phyloP scores from a whole-genome alignment of 1,284 basidiomycete genomes.

The Fomitopsis betulina region DNA sequence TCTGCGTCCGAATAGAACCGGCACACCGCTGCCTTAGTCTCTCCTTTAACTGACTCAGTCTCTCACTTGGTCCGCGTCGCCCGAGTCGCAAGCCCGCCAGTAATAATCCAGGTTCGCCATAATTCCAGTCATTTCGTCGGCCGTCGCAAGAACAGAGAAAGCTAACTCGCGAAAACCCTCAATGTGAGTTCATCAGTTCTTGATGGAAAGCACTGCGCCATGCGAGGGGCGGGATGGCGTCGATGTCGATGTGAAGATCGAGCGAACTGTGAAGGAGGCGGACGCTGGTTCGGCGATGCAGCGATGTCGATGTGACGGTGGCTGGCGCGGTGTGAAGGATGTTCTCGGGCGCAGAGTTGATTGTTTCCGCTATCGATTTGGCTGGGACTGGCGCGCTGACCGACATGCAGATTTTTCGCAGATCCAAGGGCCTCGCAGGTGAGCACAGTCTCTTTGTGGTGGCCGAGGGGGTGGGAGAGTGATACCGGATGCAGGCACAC shows the following conservation, averaged over 20 bases:
- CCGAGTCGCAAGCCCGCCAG: constrained; percentile 8
- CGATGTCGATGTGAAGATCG: constrained; percentile 2
- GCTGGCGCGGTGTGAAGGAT: neutral
- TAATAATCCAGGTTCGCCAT: constrained; percentile 21
- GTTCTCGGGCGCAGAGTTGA: neutral
- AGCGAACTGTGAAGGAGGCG: neutral
- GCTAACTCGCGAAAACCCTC: constrained; percentile 10
- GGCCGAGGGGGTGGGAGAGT: constrained; percentile 7
- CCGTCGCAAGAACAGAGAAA: constrained; percentile 16
- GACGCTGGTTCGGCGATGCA: neutral
- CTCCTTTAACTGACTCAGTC: constrained; percentile 20
- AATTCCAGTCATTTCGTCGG: constrained; percentile 17
- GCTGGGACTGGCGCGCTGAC: constrained; percentile 3
- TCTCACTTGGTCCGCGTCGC: constrained; percentile 19
- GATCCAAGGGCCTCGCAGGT: neutral
- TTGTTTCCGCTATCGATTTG: constrained; percentile 1
- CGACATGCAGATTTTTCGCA: constrained; percentile 2
- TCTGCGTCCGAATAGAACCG: constrained; percentile 14
- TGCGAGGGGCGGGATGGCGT: neutral
- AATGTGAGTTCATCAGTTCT: constrained; percentile 16
- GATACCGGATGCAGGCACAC: neutral
- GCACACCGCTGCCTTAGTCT: constrained; percentile 19
- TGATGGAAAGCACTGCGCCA: constrained; percentile 1
- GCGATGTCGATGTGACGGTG: constrained; percentile 4
- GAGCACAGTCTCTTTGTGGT: neutral